Conservation (phyloP, 495 filamentous ascomycete genomes). For the Lophiostoma macrostomum region DNA sequence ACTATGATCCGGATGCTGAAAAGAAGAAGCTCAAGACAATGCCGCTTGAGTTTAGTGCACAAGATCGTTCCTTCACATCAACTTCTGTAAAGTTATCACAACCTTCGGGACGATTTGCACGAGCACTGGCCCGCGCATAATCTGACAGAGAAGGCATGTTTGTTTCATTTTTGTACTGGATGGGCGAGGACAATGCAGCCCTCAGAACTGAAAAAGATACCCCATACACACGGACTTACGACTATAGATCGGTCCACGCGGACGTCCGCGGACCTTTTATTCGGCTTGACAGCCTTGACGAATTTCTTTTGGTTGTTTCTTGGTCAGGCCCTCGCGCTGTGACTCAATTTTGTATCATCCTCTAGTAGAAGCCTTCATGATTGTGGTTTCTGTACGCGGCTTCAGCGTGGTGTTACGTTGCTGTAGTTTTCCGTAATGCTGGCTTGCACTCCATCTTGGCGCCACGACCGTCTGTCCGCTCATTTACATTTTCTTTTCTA, state of each 20-base stretch:
- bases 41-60: neutral
- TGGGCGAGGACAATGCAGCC: conserved; percentile 1
- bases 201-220: conserved; percentile 24
- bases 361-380: too few relatives aligned
- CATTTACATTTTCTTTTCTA: too few relatives aligned
- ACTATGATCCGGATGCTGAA: conserved; percentile 29
- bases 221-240: conserved; percentile 30
- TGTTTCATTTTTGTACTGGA: conserved; percentile 16
- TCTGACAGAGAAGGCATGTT: conserved; percentile 1
- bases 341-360: too few relatives aligned
- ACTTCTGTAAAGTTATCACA: conserved; percentile 13
- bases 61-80: conserved; percentile 15
- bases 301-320: conserved; percentile 6
- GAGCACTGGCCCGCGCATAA: neutral
- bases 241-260: conserved; percentile 23
- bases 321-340: too few relatives aligned
- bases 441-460: too few relatives aligned
- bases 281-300: conserved; percentile 26
- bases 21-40: conserved; percentile 23
- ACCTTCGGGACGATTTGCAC: conserved; percentile 12
- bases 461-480: too few relatives aligned
- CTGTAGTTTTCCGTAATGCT: too few relatives aligned
- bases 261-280: neutral
- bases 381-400: too few relatives aligned
- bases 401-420: too few relatives aligned